phyloP scores from a whole-genome alignment of 2,329 filamentous ascomycete species.

The Eutypella sp. region DNA sequence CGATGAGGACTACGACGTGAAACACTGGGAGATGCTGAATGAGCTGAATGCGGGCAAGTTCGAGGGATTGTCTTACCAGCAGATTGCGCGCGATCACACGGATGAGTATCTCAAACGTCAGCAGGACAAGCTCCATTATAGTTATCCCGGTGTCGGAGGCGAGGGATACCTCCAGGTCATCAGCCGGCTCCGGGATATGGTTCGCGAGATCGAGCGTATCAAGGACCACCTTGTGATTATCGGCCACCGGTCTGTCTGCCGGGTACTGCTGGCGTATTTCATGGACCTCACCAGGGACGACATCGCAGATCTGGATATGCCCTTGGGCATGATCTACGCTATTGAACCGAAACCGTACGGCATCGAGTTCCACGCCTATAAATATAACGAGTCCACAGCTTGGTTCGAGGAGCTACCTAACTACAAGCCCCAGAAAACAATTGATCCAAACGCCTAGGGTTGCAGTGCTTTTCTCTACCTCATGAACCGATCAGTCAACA shows the following conservation, averaged over 20 bases:
- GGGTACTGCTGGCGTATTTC: slow-evolving; percentile 94
- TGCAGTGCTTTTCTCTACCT: not conserved
- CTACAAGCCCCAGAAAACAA: slow-evolving; percentile 66
- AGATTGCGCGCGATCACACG: slow-evolving; percentile 74
- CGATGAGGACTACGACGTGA: slow-evolving; percentile 92
- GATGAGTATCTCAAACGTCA: slow-evolving; percentile 78
- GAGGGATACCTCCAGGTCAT: slow-evolving; percentile 97
- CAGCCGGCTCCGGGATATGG: slow-evolving; percentile 89
- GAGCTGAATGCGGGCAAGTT: slow-evolving; percentile 91
- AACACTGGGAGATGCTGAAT: slow-evolving; percentile 97
- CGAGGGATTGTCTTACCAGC: slow-evolving; percentile 90
- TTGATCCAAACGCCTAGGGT: slow-evolving; percentile 31
- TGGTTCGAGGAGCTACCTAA: slow-evolving; percentile 85
- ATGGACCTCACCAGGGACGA: slow-evolving; percentile 86
- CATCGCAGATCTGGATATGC: slow-evolving; percentile 91
- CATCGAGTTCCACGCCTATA: slow-evolving; percentile 93
- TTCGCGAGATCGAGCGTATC: slow-evolving; percentile 94
- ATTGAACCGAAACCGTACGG: slow-evolving; percentile 98
- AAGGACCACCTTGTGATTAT: slow-evolving; percentile 92
- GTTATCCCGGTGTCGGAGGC: slow-evolving; percentile 91
- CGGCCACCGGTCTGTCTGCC: slow-evolving; percentile 85
- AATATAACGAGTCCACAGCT: slow-evolving; percentile 71
- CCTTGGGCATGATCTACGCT: slow-evolving; percentile 87
- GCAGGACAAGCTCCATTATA: slow-evolving; percentile 87
- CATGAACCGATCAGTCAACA: not conserved